Evolutionary conservation across 495 filamentous ascomycete species (phyloP), one percentile per base, ranked within the genome.

Genomic region (Daldinia decipiens): DNA sequence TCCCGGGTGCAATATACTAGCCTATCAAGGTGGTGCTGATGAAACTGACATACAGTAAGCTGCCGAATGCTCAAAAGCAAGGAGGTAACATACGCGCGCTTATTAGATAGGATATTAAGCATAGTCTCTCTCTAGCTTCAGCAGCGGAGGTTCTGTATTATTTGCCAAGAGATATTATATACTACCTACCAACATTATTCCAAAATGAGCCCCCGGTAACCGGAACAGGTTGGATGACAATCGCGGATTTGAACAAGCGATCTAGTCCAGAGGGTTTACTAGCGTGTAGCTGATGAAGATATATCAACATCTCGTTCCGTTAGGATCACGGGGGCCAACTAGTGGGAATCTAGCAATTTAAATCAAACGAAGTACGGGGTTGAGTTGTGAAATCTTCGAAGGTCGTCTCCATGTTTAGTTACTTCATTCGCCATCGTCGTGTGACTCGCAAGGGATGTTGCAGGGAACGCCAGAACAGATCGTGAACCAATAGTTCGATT

Each of bases 131-230:
- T 47, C 43, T 24, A 9, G 19, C 43, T 47, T 21, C 24, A 47
- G 43, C 17, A 47, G 8, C 17, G 17, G 43, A 47, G 43, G 43
- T 17, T 47, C 2, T 47, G 3, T 21, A 21, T 2, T 47, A 1
- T 47, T 9, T 19, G 43, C 43, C 43, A 47, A 47, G 43, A 47
- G 43, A 21, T 6, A 47, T 9, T 6, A 47, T 9, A 47, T 47
- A 47, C n/a, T 34, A 47, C 17, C 43, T 12, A 19, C 43, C 8
- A 47, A 7, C 9, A 47, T 47, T 24, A 11, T 47, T 24, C 43
- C 43, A 47, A 47, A 47, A 47, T 47, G 43, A 47, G 43, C 43
- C 24, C 43, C 43, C 17, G 43, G 43, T 47, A 47, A 1, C 43
- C 43, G 43, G 43, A 47, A 47, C 17, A 17, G 40, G 17, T 45